A percentile compares a stretch with the other conserved stretches of the same genome.
Evolutionary conservation across 2,329 filamentous ascomycete genomes (phyloP).

Genomic region (Endothia cerciana): DNA sequence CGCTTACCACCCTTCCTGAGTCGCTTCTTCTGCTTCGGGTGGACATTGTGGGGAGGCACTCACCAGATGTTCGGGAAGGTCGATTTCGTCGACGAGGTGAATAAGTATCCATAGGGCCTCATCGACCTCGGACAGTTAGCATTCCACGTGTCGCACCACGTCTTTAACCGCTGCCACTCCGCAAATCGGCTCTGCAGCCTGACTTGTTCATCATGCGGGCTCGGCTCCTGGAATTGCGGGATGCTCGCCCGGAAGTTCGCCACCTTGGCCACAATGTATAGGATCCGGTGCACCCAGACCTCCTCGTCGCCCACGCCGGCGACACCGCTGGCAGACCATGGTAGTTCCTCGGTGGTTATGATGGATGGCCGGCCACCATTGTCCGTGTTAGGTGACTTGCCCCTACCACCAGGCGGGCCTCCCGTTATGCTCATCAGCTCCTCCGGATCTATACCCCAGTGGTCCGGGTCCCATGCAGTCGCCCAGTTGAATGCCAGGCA

Average conservation of each 20-base stretch:
- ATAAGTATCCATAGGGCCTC: constrained; percentile 80
- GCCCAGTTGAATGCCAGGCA: constrained; percentile 88
- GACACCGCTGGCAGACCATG: constrained; percentile 44
- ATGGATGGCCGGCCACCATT: constrained; percentile 29
- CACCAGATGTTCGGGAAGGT: constrained; percentile 87
- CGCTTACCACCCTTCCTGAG: neutral
- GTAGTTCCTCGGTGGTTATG: constrained; percentile 20
- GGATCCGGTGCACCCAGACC: constrained; percentile 83
- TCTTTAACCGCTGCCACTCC: constrained; percentile 81
- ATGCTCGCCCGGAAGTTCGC: constrained; percentile 80
- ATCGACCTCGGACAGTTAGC: constrained; percentile 79
- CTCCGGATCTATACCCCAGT: constrained; percentile 85
- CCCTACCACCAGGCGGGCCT: constrained; percentile 14
- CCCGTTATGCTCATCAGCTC: constrained; percentile 30
- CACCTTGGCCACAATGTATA: constrained; percentile 87
- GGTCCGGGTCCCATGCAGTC: constrained; percentile 85
- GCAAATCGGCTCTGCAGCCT: constrained; percentile 66
- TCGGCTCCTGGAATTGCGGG: constrained; percentile 62
- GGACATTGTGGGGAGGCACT: constrained; percentile 36
- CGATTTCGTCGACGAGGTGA: constrained; percentile 71
- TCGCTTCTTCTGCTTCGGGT: neutral
- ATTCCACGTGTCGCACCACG: constrained; percentile 84
- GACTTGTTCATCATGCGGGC: constrained; percentile 65
- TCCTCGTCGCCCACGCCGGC: constrained; percentile 66
- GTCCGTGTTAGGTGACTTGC: constrained; percentile 12